Evolutionary conservation across 345 rosid genomes (phyloP).

Genomic region (Populus tremula): DNA sequence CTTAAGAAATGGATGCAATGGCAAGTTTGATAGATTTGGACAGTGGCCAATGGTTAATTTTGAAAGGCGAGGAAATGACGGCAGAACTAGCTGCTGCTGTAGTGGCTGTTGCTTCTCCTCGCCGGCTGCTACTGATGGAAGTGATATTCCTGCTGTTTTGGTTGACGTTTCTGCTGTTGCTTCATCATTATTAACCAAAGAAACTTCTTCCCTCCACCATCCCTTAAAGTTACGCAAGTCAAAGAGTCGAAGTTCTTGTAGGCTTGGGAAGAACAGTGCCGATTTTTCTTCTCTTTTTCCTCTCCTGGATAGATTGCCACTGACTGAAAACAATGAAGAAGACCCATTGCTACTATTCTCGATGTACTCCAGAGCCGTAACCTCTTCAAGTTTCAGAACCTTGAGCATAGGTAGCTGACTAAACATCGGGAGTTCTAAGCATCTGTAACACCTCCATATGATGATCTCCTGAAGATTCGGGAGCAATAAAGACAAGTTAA

Average conservation of each 20-base stretch:
- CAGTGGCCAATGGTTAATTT: too few species aligned
- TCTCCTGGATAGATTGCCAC: too few species aligned
- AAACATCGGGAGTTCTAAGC: constrained; percentile 4
- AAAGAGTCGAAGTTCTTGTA: constrained; percentile 14
- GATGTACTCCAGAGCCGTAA: constrained; percentile 11
- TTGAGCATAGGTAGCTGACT: constrained; percentile 13
- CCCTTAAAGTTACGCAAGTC: constrained; percentile 10
- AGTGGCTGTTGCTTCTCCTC: too few species aligned
- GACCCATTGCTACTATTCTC: not conserved
- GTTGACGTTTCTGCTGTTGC: not conserved
- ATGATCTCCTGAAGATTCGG: not conserved
- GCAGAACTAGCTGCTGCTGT: too few species aligned
- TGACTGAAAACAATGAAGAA: not conserved
- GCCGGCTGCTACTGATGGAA: too few species aligned
- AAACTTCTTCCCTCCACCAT: not conserved
- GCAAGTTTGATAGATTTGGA: too few species aligned
- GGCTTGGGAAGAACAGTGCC: constrained; percentile 2
- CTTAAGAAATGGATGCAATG: too few species aligned
- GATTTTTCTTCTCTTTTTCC: too few species aligned
- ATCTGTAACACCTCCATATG: not conserved
- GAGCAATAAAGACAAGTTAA: not conserved
- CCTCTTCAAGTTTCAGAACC: not conserved
- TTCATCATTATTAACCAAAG: not conserved
- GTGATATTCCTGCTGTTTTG: too few species aligned
- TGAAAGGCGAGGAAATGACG: too few species aligned